A percentile compares a stretch with the other conserved stretches of the same genome.
Conservation (phyloP, 1,284 basidiomycete genomes). For the Puccinia coronata region DNA sequence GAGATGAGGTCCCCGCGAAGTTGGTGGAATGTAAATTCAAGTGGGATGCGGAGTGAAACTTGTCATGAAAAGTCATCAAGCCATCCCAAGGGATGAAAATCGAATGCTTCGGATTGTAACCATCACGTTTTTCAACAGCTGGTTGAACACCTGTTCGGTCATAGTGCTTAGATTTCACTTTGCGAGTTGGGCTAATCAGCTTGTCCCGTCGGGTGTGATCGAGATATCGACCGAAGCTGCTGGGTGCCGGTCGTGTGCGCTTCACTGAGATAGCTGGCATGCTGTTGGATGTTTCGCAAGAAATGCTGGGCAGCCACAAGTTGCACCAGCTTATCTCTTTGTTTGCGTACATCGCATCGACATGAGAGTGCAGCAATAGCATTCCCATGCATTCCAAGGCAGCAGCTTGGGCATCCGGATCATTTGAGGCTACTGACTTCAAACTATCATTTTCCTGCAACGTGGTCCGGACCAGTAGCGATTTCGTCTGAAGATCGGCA, state of each 20-base stretch:
- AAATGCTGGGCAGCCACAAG: conserved; percentile 28
- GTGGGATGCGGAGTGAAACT: conserved; percentile 2
- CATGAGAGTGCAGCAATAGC: conserved; percentile 12
- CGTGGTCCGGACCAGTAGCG: neutral
- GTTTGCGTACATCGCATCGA: conserved; percentile 12
- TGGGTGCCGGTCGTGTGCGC: neutral
- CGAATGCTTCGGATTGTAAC: neutral
- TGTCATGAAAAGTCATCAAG: neutral
- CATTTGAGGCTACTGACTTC: neutral
- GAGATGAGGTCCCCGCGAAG: neutral
- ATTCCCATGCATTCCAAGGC: conserved; percentile 6
- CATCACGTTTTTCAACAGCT: neutral
- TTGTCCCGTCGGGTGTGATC: neutral
- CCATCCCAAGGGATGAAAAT: neutral
- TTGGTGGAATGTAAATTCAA: neutral
- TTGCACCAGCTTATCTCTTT: conserved; percentile 24
- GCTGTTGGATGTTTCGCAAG: neutral
- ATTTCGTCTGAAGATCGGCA: conserved; percentile 15
- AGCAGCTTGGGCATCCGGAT: neutral
- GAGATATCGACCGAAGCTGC: neutral
- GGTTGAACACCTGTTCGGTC: neutral
- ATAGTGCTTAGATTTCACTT: neutral
- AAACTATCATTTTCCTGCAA: neutral
- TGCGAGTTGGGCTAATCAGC: neutral
- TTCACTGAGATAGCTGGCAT: neutral